Evolutionary conservation across 345 rosid species (phyloP).

Genomic region (Capsella bursapastoris): DNA sequence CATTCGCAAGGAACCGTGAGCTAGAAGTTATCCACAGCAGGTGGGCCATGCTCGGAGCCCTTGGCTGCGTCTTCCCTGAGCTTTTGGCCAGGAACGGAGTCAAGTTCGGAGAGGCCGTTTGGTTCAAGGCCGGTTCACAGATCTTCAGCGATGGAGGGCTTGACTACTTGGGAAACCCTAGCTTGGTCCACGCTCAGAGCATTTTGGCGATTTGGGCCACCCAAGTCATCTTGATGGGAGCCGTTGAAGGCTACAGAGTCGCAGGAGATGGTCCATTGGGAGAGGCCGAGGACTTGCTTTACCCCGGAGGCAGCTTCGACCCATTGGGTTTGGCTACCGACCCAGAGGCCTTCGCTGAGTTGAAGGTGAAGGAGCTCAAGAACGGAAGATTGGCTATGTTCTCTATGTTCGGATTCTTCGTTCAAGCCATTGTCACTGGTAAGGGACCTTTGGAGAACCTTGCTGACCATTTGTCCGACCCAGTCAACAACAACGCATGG

Average conservation of each 20-base stretch:
- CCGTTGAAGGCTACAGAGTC: constrained; percentile 76
- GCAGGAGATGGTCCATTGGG: constrained; percentile 61
- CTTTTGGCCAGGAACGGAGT: constrained; percentile 72
- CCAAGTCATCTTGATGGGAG: constrained; percentile 76
- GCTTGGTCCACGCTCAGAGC: constrained; percentile 79
- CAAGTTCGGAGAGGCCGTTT: constrained; percentile 76
- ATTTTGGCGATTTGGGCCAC: constrained; percentile 78
- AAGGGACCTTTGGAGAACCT: constrained; percentile 57
- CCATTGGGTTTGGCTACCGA: constrained; percentile 55
- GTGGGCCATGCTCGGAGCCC: constrained; percentile 59
- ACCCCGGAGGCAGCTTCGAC: constrained; percentile 61
- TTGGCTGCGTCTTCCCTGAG: constrained; percentile 58
- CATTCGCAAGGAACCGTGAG: constrained; percentile 55
- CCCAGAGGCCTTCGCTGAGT: constrained; percentile 56
- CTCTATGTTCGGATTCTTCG: constrained; percentile 64
- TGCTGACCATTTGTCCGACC: constrained; percentile 56
- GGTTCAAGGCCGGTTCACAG: constrained; percentile 86
- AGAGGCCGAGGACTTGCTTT: constrained; percentile 51
- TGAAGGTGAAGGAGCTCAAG: constrained; percentile 56
- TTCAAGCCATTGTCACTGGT: constrained; percentile 61
- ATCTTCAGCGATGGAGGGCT: constrained; percentile 82
- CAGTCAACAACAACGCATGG: constrained; percentile 62
- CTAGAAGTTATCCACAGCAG: constrained; percentile 58
- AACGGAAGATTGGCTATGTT: constrained; percentile 58
- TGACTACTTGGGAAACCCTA: constrained; percentile 82